phyloP scores from a whole-genome alignment of 345 rosid genomes.

The Citrus maxima region DNA sequence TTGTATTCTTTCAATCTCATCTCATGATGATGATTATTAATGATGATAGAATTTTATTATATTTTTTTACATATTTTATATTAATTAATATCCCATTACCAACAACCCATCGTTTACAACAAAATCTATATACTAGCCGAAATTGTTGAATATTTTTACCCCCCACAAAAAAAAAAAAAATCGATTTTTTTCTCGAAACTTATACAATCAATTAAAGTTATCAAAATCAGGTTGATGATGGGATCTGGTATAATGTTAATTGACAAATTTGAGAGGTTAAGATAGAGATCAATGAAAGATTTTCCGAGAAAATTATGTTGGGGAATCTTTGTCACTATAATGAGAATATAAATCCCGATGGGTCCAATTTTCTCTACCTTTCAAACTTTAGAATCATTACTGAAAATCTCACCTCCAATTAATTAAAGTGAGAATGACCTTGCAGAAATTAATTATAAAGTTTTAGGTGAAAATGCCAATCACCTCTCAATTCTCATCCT shows the following conservation, averaged over 20 bases:
- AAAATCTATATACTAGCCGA: background rate
- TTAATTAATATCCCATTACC: background rate
- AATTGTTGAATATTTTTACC: background rate
- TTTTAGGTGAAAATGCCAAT: constrained; percentile 17
- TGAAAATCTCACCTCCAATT: background rate
- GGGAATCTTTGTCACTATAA: constrained; percentile 12
- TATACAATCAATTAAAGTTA: too few relatives aligned
- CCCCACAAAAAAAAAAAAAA: background rate
- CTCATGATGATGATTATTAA: constrained; percentile 7
- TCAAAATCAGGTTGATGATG: background rate
- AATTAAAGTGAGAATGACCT: background rate
- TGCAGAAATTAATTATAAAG: background rate
- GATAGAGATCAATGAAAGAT: background rate
- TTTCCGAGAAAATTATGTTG: background rate
- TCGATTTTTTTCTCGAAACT: too few relatives aligned
- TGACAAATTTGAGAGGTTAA: too few relatives aligned
- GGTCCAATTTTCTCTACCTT: constrained; percentile 1
- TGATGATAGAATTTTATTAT: background rate
- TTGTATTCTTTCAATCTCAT: background rate
- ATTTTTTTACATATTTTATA: background rate
- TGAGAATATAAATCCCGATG: constrained; percentile 5
- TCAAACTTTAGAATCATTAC: constrained; percentile 5
- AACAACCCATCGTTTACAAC: background rate
- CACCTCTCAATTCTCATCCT: constrained; percentile 18
- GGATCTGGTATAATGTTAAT: background rate